Conservation (phyloP, 768 basidiomycete species). For the Tricholoma flavovirens region DNA sequence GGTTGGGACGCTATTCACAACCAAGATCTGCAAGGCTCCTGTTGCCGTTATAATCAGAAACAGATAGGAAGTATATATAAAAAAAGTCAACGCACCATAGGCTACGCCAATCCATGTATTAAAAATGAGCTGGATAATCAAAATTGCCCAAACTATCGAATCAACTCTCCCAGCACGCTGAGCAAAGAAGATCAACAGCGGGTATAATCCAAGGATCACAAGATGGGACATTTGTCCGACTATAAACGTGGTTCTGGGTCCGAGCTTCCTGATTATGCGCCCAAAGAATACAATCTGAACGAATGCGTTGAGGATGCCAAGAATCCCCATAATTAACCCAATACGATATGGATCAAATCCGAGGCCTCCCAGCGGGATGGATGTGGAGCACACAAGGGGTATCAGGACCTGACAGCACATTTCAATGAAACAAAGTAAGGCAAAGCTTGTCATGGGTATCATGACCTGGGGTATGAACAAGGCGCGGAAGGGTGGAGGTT, state of each 20-base stretch:
- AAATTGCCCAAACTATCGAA: slow-evolving; percentile 22
- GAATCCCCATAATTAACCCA: slow-evolving; percentile 50
- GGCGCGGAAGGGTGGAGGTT: slow-evolving; percentile 16
- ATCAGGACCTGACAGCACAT: slow-evolving; percentile 31
- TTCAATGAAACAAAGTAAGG: slow-evolving; percentile 32
- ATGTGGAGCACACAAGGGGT: slow-evolving; percentile 50
- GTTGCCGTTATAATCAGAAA: slow-evolving; percentile 6
- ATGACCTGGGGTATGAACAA: slow-evolving; percentile 27
- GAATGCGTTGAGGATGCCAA: slow-evolving; percentile 47
- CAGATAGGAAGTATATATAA: neutral
- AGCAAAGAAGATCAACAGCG: slow-evolving; percentile 29
- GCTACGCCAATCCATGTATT: slow-evolving; percentile 24
- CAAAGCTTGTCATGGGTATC: slow-evolving; percentile 26
- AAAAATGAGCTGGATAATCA: slow-evolving; percentile 28
- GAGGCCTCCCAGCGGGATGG: slow-evolving; percentile 56
- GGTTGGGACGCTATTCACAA: slow-evolving; percentile 37
- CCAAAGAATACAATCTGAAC: slow-evolving; percentile 52
- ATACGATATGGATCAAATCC: slow-evolving; percentile 59
- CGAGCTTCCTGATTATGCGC: slow-evolving; percentile 44
- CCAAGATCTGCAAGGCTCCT: slow-evolving; percentile 45
- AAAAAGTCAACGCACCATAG: slow-evolving; percentile 27
- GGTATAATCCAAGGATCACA: slow-evolving; percentile 26
- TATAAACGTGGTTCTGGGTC: slow-evolving; percentile 46
- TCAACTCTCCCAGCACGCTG: slow-evolving; percentile 28
- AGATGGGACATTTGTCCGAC: slow-evolving; percentile 23